phyloP scores from a whole-genome alignment of 352 stramenopile genomes.

The Thraustochytrium striatum region DNA sequence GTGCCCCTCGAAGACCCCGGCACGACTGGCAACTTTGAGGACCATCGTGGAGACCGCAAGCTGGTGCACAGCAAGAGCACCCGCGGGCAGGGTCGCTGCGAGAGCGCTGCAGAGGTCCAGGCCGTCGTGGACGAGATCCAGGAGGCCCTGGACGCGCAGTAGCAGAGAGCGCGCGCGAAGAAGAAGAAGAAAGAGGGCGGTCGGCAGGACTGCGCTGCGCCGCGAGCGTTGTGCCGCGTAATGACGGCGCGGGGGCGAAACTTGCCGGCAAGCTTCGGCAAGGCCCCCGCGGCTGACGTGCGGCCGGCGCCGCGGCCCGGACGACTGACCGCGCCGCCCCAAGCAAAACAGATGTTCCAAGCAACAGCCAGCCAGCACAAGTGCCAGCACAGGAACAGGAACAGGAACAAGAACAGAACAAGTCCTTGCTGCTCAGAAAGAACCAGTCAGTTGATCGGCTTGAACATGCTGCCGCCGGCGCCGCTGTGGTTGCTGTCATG shows the following conservation, averaged over 20 bases:
- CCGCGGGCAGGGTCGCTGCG: constrained; percentile 54
- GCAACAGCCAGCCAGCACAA: neutral
- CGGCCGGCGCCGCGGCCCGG: too few species aligned
- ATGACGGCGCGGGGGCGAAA: neutral
- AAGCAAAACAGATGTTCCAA: too few species aligned
- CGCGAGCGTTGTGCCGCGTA: neutral
- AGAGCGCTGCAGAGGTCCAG: constrained; percentile 48
- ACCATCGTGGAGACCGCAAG: constrained; percentile 54
- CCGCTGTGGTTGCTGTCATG: neutral
- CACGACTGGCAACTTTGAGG: constrained; percentile 61
- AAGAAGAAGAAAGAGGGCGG: too few species aligned
- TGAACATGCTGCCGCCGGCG: neutral
- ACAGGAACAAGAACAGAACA: neutral
- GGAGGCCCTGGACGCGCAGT: constrained; percentile 54
- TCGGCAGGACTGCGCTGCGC: too few species aligned
- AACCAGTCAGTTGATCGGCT: neutral
- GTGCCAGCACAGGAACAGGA: neutral
- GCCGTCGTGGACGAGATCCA: constrained; percentile 58
- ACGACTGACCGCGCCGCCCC: too few species aligned
- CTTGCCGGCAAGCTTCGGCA: too few species aligned
- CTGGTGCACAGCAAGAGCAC: constrained; percentile 59
- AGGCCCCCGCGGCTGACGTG: too few species aligned
- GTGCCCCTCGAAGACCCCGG: constrained; percentile 55
- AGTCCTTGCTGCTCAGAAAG: neutral
- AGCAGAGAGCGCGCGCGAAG: too few species aligned